phyloP scores from a whole-genome alignment of 2,329 filamentous ascomycete species.

The Microcyclosporella mali region DNA sequence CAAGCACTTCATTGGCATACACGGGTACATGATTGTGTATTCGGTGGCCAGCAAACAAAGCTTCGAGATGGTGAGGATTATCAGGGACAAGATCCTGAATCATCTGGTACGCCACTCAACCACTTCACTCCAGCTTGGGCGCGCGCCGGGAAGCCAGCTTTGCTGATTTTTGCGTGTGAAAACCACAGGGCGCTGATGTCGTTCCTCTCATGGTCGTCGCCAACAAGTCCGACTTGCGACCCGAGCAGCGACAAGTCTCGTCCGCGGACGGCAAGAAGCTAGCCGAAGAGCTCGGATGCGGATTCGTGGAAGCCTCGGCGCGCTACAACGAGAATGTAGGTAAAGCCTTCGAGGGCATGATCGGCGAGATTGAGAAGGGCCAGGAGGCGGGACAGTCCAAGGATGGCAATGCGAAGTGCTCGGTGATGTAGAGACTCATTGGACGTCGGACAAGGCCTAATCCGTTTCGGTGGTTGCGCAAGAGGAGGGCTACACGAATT shows the following conservation, averaged over 20 bases:
- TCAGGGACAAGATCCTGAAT: constrained; percentile 94
- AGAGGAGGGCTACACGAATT: too few species aligned
- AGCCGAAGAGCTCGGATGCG: constrained; percentile 81
- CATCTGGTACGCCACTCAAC: constrained; percentile 63
- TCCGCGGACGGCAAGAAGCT: constrained; percentile 79
- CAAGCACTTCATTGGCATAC: constrained; percentile 98
- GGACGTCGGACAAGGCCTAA: too few species aligned
- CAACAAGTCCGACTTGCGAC: constrained; percentile 91
- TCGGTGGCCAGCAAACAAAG: constrained; percentile 91
- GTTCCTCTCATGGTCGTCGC: constrained; percentile 92
- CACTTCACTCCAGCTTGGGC: neutral
- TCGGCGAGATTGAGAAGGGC: constrained; percentile 83
- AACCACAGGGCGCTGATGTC: constrained; percentile 85
- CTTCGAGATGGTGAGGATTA: constrained; percentile 95
- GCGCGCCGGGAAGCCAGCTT: neutral
- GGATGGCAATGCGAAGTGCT: constrained; percentile 71
- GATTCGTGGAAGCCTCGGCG: constrained; percentile 90
- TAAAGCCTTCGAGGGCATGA: constrained; percentile 89
- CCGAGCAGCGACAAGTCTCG: constrained; percentile 87
- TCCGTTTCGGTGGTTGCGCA: too few species aligned
- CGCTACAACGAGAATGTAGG: constrained; percentile 90
- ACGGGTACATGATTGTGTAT: constrained; percentile 98
- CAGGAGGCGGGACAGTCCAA: constrained; percentile 84
- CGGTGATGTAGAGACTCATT: constrained; percentile 69
- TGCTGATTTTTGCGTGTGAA: neutral